Evolutionary conservation across 2,329 filamentous ascomycete species (phyloP).

Genomic region (Plectosphaerella plurivora): DNA sequence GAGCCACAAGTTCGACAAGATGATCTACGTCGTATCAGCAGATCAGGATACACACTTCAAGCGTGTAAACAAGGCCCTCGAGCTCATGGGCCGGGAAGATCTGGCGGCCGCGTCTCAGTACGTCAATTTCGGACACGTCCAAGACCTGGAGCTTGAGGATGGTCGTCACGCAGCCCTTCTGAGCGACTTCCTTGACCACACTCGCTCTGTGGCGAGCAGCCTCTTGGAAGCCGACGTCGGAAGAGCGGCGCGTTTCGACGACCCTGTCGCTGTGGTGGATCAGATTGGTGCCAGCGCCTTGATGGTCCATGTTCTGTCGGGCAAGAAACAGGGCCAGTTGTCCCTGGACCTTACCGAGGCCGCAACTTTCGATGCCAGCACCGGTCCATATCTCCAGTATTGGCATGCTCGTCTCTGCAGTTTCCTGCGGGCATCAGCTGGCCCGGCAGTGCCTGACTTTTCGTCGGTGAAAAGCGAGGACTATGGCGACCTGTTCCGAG

Average conservation of each 20-base stretch:
- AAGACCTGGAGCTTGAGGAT: neutral
- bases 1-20: slow-evolving; percentile 55
- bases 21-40: slow-evolving; percentile 71
- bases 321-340: slow-evolving; percentile 75
- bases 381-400: slow-evolving; percentile 80
- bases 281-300: slow-evolving; percentile 88
- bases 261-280: slow-evolving; percentile 79
- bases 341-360: slow-evolving; percentile 58
- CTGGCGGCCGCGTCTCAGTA: slow-evolving; percentile 66
- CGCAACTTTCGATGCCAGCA: slow-evolving; percentile 65
- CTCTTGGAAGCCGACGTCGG: neutral
- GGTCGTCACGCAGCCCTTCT: neutral
- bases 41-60: slow-evolving; percentile 69
- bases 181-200: slow-evolving; percentile 63
- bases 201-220: slow-evolving; percentile 37
- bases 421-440: slow-evolving; percentile 52
- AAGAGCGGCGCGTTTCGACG: slow-evolving; percentile 32
- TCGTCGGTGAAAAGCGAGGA: slow-evolving; percentile 66
- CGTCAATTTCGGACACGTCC: slow-evolving; percentile 60
- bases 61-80: slow-evolving; percentile 72
- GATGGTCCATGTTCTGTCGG: slow-evolving; percentile 97
- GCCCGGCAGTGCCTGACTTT: slow-evolving; percentile 59
- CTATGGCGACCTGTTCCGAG: slow-evolving; percentile 67
- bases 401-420: slow-evolving; percentile 69
- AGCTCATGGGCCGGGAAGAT: slow-evolving; percentile 65